Conservation (phyloP, 2,329 filamentous ascomycete genomes). For the Cercospora citrullina region DNA sequence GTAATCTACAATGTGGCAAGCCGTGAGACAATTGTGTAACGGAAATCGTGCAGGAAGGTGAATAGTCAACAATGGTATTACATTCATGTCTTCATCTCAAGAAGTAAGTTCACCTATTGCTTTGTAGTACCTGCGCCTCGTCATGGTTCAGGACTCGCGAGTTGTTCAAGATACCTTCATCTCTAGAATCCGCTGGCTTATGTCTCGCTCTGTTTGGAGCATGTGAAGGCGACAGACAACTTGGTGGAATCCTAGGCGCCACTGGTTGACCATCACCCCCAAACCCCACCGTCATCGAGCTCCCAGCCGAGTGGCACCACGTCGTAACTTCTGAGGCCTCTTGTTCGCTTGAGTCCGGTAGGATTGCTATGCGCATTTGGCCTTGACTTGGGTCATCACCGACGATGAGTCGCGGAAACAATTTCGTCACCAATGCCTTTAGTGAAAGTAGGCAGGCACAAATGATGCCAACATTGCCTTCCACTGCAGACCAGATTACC, state of each 20-base stretch:
- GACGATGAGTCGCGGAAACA: constrained; percentile 39
- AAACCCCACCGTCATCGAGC: neutral
- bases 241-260: neutral
- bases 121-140: neutral
- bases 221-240: neutral
- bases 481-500: constrained; percentile 44
- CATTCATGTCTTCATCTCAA: neutral
- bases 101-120: neutral
- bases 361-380: neutral
- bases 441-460: constrained; percentile 48
- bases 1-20: neutral
- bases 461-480: constrained; percentile 48
- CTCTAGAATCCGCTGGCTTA: neutral
- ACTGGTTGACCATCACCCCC: neutral
- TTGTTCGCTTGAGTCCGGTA: neutral
- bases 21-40: neutral
- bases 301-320: neutral
- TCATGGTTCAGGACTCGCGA: neutral
- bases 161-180: neutral
- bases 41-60: neutral
- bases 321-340: neutral
- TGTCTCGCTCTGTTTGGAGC: neutral
- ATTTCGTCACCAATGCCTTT: constrained; percentile 43
- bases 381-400: constrained; percentile 13
- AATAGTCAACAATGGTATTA: neutral